phyloP scores from a whole-genome alignment of 2,329 filamentous ascomycete genomes.

The Sporothrix schenckii region DNA sequence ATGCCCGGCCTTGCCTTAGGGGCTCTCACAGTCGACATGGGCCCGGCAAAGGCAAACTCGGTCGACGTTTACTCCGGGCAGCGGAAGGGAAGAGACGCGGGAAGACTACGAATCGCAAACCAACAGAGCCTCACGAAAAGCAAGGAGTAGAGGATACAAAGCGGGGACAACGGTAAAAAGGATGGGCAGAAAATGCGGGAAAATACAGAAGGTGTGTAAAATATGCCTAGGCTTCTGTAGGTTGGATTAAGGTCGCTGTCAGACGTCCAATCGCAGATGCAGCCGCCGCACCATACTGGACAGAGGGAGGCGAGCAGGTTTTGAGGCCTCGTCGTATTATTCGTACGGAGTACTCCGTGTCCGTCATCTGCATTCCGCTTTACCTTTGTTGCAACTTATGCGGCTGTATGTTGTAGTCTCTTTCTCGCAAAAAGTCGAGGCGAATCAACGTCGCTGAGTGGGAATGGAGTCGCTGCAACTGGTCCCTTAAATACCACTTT shows the following conservation, averaged over 20 bases:
- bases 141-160: not conserved
- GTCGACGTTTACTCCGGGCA: not conserved
- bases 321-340: not conserved
- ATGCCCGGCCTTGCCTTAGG: not conserved
- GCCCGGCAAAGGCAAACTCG: not conserved
- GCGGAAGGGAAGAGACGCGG: not conserved
- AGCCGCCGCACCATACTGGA: not conserved
- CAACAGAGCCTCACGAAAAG: constrained; percentile 1
- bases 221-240: constrained; percentile 18
- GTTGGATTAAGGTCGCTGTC: not conserved
- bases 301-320: not conserved
- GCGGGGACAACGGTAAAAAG: not conserved
- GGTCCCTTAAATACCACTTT: constrained; percentile 13
- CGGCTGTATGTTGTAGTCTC: not conserved
- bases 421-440: not conserved
- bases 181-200: not conserved
- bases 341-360: constrained; percentile 6
- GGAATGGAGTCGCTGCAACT: not conserved
- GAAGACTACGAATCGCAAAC: not conserved
- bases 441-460: not conserved
- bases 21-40: not conserved
- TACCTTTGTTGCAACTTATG: not conserved
- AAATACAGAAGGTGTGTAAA: not conserved
- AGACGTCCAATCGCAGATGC: constrained; percentile 14
- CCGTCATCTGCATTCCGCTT: not conserved